Base-by-base conservation (phyloP, 805 yeast species). In the Teunomyces stri region DNA sequence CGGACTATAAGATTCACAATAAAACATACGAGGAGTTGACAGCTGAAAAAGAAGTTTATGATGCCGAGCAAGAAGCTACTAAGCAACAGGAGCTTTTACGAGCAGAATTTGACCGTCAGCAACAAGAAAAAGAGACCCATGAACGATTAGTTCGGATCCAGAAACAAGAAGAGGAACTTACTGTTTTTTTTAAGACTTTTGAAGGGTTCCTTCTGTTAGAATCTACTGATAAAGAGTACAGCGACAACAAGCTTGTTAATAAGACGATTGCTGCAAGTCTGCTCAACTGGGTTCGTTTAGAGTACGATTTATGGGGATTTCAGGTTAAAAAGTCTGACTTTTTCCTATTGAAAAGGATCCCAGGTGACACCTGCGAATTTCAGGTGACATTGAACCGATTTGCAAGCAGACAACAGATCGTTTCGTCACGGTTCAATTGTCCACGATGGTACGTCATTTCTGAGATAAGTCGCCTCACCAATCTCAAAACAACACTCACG, bases 301-400 rank as follows among this genome's bases (percentile, higher is more conserved):
- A 62, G 42, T 62, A 61, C 47, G 58, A 64, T 45, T 39, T 58
- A 5, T 70, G 75, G 75, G 74, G 69, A 0, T 30, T 13, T n/a
- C 44, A 40, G 35, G 25, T 27, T 6, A 22, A 13, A 12, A 10
- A 38, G 12, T 9, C 11, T 10, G 30, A 39, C 12, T 36, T 22
- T 22, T 35, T 29, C 27, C 31, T 37, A 25, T 34, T 40, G 15
- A 27, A 28, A 11, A 15, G 42, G 18, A n/a, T 27, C 6, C 11
- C 30, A 34, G 37, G 22, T 6, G 31, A 42, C 3, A 6, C 27
- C 9, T 42, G 15, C 6, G 18, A 15, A 0, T 62, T 62, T 50
- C 36, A 33, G 3, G 50, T 59, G 11, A 41, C 48, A 0, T 25
- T 49, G 12, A 43, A 50, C 27, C 36, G 45, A 10, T 57, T 59